phyloP scores from a whole-genome alignment of 768 basidiomycete genomes.

The Termitomyces sp. region DNA sequence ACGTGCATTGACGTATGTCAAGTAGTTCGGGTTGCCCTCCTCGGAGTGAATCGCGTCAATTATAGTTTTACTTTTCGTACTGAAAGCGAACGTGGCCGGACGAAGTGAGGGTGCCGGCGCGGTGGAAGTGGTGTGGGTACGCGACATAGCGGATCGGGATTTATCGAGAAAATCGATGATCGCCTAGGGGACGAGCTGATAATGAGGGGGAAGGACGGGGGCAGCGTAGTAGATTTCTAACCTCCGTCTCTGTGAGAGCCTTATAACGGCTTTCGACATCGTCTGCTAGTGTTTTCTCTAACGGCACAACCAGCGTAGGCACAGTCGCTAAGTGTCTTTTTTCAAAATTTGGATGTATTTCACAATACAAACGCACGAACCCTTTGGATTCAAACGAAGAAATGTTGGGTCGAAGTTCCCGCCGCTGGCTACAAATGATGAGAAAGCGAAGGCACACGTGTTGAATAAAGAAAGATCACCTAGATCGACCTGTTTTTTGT shows the following conservation, averaged over 20 bases:
- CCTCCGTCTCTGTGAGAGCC: constrained; percentile 74
- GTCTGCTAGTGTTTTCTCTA: constrained; percentile 65
- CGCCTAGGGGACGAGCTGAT: constrained; percentile 37
- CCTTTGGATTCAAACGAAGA: constrained; percentile 76
- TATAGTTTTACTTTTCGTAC: constrained; percentile 49
- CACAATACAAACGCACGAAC: constrained; percentile 33
- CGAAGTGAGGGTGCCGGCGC: constrained; percentile 75
- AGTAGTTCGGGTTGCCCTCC: constrained; percentile 58
- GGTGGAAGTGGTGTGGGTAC: constrained; percentile 65
- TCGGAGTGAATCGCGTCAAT: constrained; percentile 62
- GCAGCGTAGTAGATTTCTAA: constrained; percentile 21
- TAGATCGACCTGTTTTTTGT: constrained; percentile 66
- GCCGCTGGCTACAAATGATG: constrained; percentile 54
- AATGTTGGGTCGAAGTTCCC: constrained; percentile 78
- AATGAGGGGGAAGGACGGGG: background rate
- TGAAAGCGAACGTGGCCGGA: constrained; percentile 79
- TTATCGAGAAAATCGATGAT: constrained; percentile 83
- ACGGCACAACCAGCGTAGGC: constrained; percentile 83
- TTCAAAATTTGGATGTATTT: background rate
- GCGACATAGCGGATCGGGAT: constrained; percentile 68
- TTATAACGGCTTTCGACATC: constrained; percentile 81
- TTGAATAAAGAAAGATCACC: constrained; percentile 29
- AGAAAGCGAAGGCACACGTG: background rate
- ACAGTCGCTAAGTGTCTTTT: constrained; percentile 53
- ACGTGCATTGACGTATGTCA: constrained; percentile 60